Conservation (phyloP, 78 protist species). For the Dictyostelium brefeldianum region DNA sequence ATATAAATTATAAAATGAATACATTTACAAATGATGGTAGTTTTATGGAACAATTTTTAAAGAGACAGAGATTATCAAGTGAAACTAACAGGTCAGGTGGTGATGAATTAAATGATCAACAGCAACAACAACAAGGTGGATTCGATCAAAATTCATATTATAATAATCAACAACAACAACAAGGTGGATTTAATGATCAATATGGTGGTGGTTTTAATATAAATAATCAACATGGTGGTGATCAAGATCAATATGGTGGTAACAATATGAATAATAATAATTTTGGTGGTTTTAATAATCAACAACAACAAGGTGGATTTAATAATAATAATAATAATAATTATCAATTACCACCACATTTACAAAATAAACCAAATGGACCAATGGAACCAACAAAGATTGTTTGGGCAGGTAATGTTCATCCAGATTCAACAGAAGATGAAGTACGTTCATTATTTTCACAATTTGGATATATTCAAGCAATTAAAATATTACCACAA, state of each 20-base stretch:
- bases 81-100: background rate
- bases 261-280: background rate
- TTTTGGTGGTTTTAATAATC: background rate
- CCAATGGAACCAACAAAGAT: slow-evolving; percentile 50
- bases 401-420: slow-evolving; percentile 74
- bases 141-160: background rate
- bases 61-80: slow-evolving; percentile 37
- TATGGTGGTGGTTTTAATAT: background rate
- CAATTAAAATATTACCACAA: slow-evolving; percentile 42
- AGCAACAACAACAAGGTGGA: slow-evolving; percentile 14
- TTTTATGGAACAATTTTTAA: slow-evolving; percentile 77
- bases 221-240: background rate
- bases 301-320: slow-evolving; percentile 10
- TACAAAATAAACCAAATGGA: background rate
- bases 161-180: slow-evolving; percentile 14
- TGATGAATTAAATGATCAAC: slow-evolving; percentile 27
- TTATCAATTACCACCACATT: background rate
- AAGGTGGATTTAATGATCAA: background rate
- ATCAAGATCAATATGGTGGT: background rate
- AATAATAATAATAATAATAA: background rate
- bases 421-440: slow-evolving; percentile 61
- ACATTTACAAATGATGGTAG: slow-evolving; percentile 80
- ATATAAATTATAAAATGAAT: slow-evolving; percentile 53
- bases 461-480: slow-evolving; percentile 60
- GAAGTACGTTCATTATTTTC: slow-evolving; percentile 48